phyloP scores from a whole-genome alignment of 2,329 filamentous ascomycete species.

The Aspergillus hortae region DNA sequence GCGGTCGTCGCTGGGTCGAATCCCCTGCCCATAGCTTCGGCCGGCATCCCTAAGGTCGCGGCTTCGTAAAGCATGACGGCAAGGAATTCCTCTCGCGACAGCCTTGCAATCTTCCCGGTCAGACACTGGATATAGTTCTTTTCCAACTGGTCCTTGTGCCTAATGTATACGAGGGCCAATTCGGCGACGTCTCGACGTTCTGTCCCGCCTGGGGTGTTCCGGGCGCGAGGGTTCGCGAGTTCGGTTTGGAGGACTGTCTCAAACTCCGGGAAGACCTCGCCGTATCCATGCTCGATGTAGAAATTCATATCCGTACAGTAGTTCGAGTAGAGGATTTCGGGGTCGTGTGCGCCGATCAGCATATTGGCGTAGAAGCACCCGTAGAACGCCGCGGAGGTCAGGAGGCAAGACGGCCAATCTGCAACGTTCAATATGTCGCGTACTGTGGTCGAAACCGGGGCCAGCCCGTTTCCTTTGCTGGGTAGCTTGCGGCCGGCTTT shows the following conservation, averaged over 20 bases:
- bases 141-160: not conserved
- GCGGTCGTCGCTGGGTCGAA: not conserved
- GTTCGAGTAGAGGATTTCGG: not conserved
- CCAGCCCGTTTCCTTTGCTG: not conserved
- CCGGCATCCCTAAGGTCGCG: not conserved
- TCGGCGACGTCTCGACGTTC: not conserved
- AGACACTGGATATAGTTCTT: not conserved
- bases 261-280: not conserved
- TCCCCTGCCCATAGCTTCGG: not conserved
- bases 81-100: not conserved
- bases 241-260: not conserved
- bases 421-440: not conserved
- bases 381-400: not conserved
- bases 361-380: not conserved
- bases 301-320: not conserved
- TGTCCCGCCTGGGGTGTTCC: not conserved
- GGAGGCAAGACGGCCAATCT: not conserved
- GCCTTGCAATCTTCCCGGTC: not conserved
- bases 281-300: slow-evolving; percentile 1
- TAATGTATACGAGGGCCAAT: not conserved
- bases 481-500: not conserved
- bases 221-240: not conserved
- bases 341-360: not conserved
- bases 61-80: not conserved
- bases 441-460: not conserved